phyloP scores from a whole-genome alignment of 2,329 filamentous ascomycete species.

The Fusarium humuli region DNA sequence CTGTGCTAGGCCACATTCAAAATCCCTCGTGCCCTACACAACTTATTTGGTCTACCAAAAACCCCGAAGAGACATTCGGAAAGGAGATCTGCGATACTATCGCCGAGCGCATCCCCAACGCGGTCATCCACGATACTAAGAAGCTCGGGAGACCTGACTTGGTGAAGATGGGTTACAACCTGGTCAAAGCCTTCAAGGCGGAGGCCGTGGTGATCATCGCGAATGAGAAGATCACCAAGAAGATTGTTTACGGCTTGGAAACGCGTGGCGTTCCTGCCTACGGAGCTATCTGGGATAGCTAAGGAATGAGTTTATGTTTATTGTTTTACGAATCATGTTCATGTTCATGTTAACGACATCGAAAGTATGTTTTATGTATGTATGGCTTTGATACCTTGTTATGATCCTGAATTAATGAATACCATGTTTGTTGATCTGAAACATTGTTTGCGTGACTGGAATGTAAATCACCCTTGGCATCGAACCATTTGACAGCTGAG shows the following conservation, averaged over 20 bases:
- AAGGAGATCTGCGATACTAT: slow-evolving; percentile 66
- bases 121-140: slow-evolving; percentile 75
- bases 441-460: neutral
- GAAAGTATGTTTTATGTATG: neutral
- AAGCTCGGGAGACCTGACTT: slow-evolving; percentile 69
- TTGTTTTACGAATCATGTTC: neutral
- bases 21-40: slow-evolving; percentile 62
- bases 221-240: slow-evolving; percentile 74
- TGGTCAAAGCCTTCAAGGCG: slow-evolving; percentile 65
- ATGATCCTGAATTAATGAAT: slow-evolving; percentile 15
- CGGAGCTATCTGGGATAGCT: slow-evolving; percentile 78
- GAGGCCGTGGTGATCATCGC: slow-evolving; percentile 81
- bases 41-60: slow-evolving; percentile 76
- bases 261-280: slow-evolving; percentile 73
- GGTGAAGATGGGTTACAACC: slow-evolving; percentile 62
- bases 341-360: neutral
- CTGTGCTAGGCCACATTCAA: slow-evolving; percentile 70
- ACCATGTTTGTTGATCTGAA: slow-evolving; percentile 6
- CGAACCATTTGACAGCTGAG: slow-evolving; percentile 3
- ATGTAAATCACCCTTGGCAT: slow-evolving; percentile 15
- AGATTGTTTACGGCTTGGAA: slow-evolving; percentile 77
- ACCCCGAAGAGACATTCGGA: slow-evolving; percentile 73
- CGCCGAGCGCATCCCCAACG: slow-evolving; percentile 66
- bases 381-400: slow-evolving; percentile 1
- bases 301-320: slow-evolving; percentile 2